Evolutionary conservation across 2,329 filamentous ascomycete genomes (phyloP), one percentile per base, ranked within the genome.

Genomic region (Trichoderma atroviride): DNA sequence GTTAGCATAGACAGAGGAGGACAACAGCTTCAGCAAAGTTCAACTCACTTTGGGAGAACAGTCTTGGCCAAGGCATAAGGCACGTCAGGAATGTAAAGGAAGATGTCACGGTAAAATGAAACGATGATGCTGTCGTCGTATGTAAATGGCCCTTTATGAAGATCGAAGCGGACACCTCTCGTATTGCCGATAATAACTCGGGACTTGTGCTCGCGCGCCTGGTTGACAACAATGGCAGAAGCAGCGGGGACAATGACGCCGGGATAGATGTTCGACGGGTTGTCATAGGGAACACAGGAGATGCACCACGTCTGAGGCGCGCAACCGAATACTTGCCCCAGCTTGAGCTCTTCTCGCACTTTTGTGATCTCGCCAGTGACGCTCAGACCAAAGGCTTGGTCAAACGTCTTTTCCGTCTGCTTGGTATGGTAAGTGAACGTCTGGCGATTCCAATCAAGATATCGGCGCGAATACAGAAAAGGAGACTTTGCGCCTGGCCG

Each of bases 401-500:
- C 85, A 64, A 88, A 88, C 0, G 78, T 79, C 58, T 78, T 74
- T 58, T 85, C 83, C 57, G 83, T 84, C 52, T 82, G 83, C n/a
- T 80, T 77, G 3, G 88, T 84, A 75, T 91, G 89, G 74, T 88
- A 90, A 69, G 85, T 83, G 73, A 91, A 91, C 0, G 88, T 89
- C n/a, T 83, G 80, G 5, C 88, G 84, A 76, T 91, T 91, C 86
- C 88, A 91, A 78, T 92, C 89, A 11, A 92, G 82, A 74, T 91
- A 91, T 29, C 89, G 84, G 9, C 89, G 85, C 4, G 86, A 84
- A 74, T 86, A 89, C 10, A 78, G 73, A 69, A 80, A 81, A 53
- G 79, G 79, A 7, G 83, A 77, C 1, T 77, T 80, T 11, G 79
- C 78, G 63, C 76, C 79, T 5, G 75, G 71, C 1, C 73, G 77